Conservation (phyloP, 2,329 filamentous ascomycete species). For the Elsinoe fawcettii region DNA sequence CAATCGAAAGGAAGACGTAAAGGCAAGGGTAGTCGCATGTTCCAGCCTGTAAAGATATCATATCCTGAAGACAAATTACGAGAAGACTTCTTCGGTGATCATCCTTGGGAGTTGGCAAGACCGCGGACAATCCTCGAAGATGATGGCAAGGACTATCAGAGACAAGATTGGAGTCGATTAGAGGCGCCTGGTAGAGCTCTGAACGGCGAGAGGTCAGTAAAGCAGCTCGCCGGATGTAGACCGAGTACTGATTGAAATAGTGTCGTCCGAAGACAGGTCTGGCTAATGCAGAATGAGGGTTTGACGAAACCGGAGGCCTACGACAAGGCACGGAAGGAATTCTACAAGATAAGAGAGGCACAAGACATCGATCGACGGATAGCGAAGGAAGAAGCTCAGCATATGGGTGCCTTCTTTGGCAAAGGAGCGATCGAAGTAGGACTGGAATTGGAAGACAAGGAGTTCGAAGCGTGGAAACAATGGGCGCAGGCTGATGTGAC, state of each 20-base stretch:
- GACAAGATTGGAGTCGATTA: slow-evolving; percentile 69
- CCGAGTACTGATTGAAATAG: slow-evolving; percentile 39
- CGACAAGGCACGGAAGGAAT: slow-evolving; percentile 78
- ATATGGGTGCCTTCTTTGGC: slow-evolving; percentile 84
- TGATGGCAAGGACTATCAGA: slow-evolving; percentile 71
- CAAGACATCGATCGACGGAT: slow-evolving; percentile 78
- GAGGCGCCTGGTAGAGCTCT: slow-evolving; percentile 67
- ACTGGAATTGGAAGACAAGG: slow-evolving; percentile 71
- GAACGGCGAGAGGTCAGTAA: slow-evolving; percentile 69
- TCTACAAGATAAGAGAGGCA: slow-evolving; percentile 74
- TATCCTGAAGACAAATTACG: slow-evolving; percentile 82
- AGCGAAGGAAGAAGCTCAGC: slow-evolving; percentile 76
- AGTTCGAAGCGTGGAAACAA: slow-evolving; percentile 75
- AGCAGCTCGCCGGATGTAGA: not conserved
- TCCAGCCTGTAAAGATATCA: slow-evolving; percentile 66
- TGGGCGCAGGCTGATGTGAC: slow-evolving; percentile 59
- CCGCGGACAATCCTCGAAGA: slow-evolving; percentile 78
- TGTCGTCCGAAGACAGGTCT: slow-evolving; percentile 85
- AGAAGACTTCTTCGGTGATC: slow-evolving; percentile 77
- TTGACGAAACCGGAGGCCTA: slow-evolving; percentile 58
- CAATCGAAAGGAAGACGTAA: slow-evolving; percentile 44
- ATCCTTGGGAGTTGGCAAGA: slow-evolving; percentile 93
- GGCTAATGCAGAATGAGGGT: slow-evolving; percentile 56
- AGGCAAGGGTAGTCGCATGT: slow-evolving; percentile 65
- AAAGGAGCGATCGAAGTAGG: slow-evolving; percentile 66